Base-by-base conservation (phyloP, 257 asterid genomes). In the Anisodus acutangulus region DNA sequence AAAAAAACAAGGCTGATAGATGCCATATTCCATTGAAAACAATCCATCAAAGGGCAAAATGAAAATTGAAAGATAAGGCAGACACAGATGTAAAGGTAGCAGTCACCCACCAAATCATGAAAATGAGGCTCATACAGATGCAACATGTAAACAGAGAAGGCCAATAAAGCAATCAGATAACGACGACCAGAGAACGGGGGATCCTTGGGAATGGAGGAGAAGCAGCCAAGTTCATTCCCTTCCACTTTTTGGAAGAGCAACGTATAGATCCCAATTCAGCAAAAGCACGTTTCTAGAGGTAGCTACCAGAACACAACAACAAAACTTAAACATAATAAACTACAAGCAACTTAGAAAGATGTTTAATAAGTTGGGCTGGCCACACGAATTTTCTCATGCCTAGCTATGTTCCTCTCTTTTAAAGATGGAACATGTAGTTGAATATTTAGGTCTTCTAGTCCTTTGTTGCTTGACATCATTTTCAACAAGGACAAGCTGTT, bases 381-480 rank as follows among this genome's bases (percentile, higher is more conserved):
- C 43, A 66, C 72, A 0, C 45, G 47, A 31, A 66, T 66, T 66
- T 57, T 57, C 19, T 15, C 62, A 57, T 15, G 62, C 62, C 55
- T 57, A 57, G 62, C 62, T 4, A 57, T 12, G 62, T 57, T 13
- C 62, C 62, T 13, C 62, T n/a, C 62, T 57, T 15, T 13, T 35
- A 35, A 74, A 74, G 80, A 74, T 49, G 62, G 22, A 74, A 1
- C 62, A 74, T 71, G 4, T 11, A 74, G 62, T 74, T 74, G n/a
- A 22, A 11, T 74, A 12, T 0, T 74, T 1, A 12, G 22, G 19
- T n/a, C n/a, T 0, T 47, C 39, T 0, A 2, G 41, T 19, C 11
- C 3, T 47, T 72, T 72, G 43, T 19, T 1, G 12, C 2, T 49
- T 74, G 22, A 31, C 35, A 31, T 19, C 12, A 22, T 49, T 19